These are phyloP conservation scores for Gremmenia infestans DNA, from an alignment of 2,329 filamentous ascomycete species.

Conservation along the genomic window DNA sequence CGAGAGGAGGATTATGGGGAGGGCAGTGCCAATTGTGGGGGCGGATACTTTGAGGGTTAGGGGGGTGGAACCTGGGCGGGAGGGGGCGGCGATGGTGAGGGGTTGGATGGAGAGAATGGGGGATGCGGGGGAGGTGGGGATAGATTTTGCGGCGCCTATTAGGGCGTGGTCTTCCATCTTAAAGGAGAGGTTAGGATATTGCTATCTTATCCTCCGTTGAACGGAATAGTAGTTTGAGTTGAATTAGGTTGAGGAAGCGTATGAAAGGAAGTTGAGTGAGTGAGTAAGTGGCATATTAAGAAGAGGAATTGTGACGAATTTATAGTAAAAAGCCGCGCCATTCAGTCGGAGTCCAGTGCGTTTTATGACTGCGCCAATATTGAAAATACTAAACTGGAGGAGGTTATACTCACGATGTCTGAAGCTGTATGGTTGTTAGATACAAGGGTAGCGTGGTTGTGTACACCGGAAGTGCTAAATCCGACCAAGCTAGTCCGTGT, in stretches of 20 bases:
- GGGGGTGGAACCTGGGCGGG: constrained; percentile 21
- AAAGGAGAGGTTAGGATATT: background rate
- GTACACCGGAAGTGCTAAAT: background rate
- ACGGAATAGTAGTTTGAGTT: background rate
- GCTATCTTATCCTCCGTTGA: background rate
- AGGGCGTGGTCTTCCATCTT: constrained; percentile 9
- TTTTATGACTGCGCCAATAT: background rate
- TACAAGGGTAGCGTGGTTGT: background rate
- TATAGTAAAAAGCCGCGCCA: background rate
- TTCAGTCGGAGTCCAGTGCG: background rate
- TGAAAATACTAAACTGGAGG: background rate
- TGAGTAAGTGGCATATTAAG: background rate
- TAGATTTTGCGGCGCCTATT: constrained; percentile 36
- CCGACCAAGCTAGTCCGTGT: background rate
- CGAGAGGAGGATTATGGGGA: constrained; percentile 38
- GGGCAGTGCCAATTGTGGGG: constrained; percentile 28
- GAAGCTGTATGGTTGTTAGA: background rate
- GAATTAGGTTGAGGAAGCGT: background rate
- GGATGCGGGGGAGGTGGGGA: constrained; percentile 30
- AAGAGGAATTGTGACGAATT: background rate
- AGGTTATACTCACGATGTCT: background rate
- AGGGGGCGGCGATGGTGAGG: constrained; percentile 15
- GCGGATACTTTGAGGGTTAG: constrained; percentile 35
- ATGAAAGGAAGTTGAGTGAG: no score
- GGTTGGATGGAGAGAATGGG: constrained; percentile 30